Evolutionary conservation across 805 yeast genomes (phyloP).

Genomic region (Deakozyma indianensis): DNA sequence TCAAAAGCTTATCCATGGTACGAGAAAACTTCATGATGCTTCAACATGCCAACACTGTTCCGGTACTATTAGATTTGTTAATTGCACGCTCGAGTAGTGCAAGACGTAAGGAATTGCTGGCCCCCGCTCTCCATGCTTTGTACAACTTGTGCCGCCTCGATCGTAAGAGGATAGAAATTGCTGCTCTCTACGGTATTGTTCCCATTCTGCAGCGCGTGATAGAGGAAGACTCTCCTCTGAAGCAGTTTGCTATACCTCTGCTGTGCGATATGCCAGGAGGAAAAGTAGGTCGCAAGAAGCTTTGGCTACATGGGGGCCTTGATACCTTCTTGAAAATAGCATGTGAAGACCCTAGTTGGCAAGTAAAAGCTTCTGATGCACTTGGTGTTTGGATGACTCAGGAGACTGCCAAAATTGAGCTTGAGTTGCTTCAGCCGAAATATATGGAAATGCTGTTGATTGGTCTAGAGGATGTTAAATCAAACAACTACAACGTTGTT

Average conservation of each 20-base stretch:
- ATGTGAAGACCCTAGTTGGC: slow-evolving; percentile 1
- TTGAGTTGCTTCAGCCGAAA: not conserved
- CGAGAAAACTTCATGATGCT: not conserved
- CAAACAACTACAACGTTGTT: not conserved
- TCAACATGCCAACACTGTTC: not conserved
- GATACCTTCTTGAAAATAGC: not conserved
- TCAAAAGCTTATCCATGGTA: not conserved
- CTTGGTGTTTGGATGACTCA: not conserved
- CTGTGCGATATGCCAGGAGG: slow-evolving; percentile 1
- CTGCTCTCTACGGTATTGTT: not conserved
- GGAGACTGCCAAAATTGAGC: not conserved
- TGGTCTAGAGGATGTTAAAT: not conserved
- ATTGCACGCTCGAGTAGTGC: not conserved
- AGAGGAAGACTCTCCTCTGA: not conserved
- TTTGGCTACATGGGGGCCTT: not conserved
- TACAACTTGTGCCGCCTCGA: not conserved
- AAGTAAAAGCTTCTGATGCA: not conserved
- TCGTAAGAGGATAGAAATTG: not conserved
- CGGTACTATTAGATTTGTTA: not conserved
- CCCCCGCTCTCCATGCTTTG: not conserved
- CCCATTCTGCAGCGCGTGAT: slow-evolving; percentile 1
- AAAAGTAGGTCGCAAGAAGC: not conserved
- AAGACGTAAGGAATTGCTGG: not conserved
- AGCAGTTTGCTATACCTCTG: not conserved
- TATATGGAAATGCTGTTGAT: not conserved